Base-by-base conservation (phyloP, 1,284 basidiomycete species). In the Boletus smithii region DNA sequence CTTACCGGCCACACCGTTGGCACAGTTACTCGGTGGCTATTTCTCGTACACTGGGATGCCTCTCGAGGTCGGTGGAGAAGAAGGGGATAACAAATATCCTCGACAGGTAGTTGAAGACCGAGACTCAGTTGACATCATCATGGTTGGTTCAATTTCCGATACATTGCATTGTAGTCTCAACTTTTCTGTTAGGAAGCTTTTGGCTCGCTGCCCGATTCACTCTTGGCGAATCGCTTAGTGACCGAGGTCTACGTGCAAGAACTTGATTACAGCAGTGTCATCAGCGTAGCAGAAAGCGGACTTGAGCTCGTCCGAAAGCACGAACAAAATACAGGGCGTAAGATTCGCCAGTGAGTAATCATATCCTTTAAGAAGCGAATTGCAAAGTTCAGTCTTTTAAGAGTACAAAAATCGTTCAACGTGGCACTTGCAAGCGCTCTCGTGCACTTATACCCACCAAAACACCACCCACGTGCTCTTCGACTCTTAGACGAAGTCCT, bases 371-470 rank as follows among this genome's bases (percentile, higher is more conserved):
- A n/a, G 29, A 17, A 14, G 8, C 17, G 6, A 20, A 36, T 18
- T 22, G n/a, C 14, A 26, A 17, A 14, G 42, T 38, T 50, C 29
- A 33, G 50, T 17, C n/a, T 30, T 39, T 32, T 35, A 55, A 88
- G 85, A 49, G 75, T 76, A 18, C 73, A 71, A 31, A 77, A 77
- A 44, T 79, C 77, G 3, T 80, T 93, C 61, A 80, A 88, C 44
- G 72, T 80, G 7, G 72, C 76, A 6, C 73, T 93, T 11, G 81
- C 81, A 1, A 84, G 79, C 0, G 85, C 90, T 4, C 75, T 97
- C 14, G 88, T 94, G 1, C 87, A 97, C 56, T 75, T 89, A 44
- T 91, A 84, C 66, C 84, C 95, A 9, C 95, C 95, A 0, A 93
- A 94, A 60, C 85, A 97, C 59, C 95, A 99, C 63, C 59, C 73